Base-by-base conservation (phyloP, 2,329 filamentous ascomycete genomes). In the Colletotrichum agaves region DNA sequence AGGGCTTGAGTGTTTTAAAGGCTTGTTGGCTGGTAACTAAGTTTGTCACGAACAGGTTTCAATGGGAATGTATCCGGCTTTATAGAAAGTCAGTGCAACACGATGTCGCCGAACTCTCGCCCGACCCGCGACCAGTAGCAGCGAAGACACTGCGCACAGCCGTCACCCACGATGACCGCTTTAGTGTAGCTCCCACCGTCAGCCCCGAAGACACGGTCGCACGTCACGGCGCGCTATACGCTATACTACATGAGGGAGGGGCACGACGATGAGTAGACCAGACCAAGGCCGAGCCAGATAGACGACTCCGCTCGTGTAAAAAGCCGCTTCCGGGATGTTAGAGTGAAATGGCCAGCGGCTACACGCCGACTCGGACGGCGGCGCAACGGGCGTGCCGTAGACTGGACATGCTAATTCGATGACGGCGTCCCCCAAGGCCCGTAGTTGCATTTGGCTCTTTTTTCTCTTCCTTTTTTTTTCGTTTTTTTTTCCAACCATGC, bases 1-100 rank as follows among this genome's bases (percentile, higher is more conserved):
- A 35, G 35, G 15, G 33, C 31, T 37, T 5, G 11, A 31, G 33
- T n/a, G 11, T 41, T 39, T 12, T 11, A 0, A 37, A 31, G 37
- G 33, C 23, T 37, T 8, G 21, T 55, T 12, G 15, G 56, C 8
- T 59, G 37, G 31, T 35, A 21, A 15, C 33, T 53, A 59, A 15
- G 50, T 64, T 59, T 69, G 55, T 58, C 23, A 61, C 60, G 65
- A 31, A 39, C 43, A 41, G 61, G 61, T 60, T 65, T 68, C 65
- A 50, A 65, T 23, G 55, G 55, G 61, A 65, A 21, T 19, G 33
- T 43, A 41, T 35, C 17, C 39, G 50, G 43, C 65, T 68, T 68
- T 68, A 68, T 68, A 68, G 23, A 53, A 27, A 58, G 65, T 68
- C 65, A 68, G 60, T 68, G 53, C 65, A 47, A 49, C 47, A 46